These are phyloP conservation scores for Agaricus sinodeliciosus DNA, from an alignment of 768 basidiomycete genomes.

Conservation along the genomic window DNA sequence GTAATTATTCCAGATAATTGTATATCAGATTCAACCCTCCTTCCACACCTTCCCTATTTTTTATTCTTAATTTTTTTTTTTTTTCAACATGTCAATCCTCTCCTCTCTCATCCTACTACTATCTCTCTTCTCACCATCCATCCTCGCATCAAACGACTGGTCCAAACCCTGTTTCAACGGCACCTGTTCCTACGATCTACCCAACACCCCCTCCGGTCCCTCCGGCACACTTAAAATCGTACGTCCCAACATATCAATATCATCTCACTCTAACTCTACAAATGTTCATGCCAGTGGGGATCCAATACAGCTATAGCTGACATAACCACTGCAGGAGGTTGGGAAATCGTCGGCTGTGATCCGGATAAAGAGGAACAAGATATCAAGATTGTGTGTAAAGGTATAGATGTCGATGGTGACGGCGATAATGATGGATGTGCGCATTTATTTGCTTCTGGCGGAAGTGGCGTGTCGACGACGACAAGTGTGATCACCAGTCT, in stretches of 20 bases:
- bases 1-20: too few relatives aligned
- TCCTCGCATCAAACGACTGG: constrained; percentile 36
- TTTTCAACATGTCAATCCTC: background rate
- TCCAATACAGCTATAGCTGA: constrained; percentile 30
- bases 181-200: constrained; percentile 33
- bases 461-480: too few relatives aligned
- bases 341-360: constrained; percentile 43
- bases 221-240: constrained; percentile 37
- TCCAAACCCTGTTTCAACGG: constrained; percentile 30
- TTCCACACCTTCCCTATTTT: too few relatives aligned
- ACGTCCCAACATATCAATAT: constrained; percentile 10
- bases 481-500: constrained; percentile 14
- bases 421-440: background rate
- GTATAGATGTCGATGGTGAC: constrained; percentile 9
- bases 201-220: constrained; percentile 20
- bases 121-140: background rate
- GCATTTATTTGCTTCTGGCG: constrained; percentile 9
- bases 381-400: constrained; percentile 41
- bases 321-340: constrained; percentile 44
- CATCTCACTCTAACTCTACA: too few relatives aligned
- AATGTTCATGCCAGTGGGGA: too few relatives aligned
- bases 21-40: too few relatives aligned
- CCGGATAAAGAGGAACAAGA: constrained; percentile 33
- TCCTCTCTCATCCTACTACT: background rate
- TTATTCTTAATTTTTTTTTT: background rate